These are phyloP conservation scores for Fusarium agapanthi DNA, from an alignment of 2,329 filamentous ascomycete genomes.

Conservation along the genomic window DNA sequence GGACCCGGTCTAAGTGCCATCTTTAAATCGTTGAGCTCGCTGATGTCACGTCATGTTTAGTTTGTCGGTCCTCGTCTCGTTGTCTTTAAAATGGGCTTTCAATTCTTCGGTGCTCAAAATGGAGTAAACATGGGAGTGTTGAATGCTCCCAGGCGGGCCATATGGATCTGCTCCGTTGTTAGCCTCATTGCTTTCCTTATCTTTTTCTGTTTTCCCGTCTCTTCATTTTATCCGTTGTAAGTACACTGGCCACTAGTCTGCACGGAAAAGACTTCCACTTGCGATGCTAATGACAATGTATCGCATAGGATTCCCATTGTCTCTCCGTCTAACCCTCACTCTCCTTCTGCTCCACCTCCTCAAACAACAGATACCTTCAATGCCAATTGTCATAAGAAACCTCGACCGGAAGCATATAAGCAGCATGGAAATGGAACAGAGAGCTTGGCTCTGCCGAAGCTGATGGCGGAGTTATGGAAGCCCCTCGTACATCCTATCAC, in stretches of 20 bases:
- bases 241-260: fast-evolving
- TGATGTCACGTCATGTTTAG: not conserved
- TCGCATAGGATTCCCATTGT: not conserved
- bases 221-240: not conserved
- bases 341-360: not conserved
- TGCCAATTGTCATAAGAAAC: not conserved
- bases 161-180: not conserved
- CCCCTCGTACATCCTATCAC: constrained; percentile 4
- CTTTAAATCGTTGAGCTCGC: not conserved
- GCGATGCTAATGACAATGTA: not conserved
- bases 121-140: not conserved
- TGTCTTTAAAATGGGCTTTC: not conserved
- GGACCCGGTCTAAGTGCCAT: not conserved
- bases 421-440: not conserved
- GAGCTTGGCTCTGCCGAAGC: not conserved
- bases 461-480: constrained; percentile 11
- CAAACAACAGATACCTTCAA: not conserved
- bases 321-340: no score
- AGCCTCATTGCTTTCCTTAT: not conserved
- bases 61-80: not conserved
- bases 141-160: not conserved
- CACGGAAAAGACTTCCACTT: fast-evolving
- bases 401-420: not conserved
- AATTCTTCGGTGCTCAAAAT: not conserved
- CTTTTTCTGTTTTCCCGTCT: not conserved